phyloP scores from a whole-genome alignment of 305 asterid genomes.

The Andrographis paniculata region DNA sequence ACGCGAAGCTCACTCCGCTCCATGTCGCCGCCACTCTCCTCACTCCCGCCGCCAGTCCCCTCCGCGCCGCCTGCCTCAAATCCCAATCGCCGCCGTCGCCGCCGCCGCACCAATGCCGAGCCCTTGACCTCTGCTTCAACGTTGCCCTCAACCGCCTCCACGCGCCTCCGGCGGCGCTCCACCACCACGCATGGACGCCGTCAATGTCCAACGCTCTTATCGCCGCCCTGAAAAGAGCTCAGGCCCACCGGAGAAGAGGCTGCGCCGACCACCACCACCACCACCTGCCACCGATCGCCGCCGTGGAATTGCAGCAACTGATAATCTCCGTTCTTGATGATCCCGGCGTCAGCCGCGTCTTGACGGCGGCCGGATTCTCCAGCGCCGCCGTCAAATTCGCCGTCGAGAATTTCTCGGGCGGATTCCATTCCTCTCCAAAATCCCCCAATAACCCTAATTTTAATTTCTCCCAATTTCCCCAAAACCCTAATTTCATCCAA shows the following conservation, averaged over 20 bases:
- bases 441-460: constrained; percentile 29
- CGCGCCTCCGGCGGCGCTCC: constrained; percentile 43
- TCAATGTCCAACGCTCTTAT: constrained; percentile 67
- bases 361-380: constrained; percentile 85
- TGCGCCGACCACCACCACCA: constrained; percentile 55
- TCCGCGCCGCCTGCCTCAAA: constrained; percentile 60
- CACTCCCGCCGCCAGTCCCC: constrained; percentile 40
- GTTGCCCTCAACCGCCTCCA: constrained; percentile 77
- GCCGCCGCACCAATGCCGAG: constrained; percentile 57
- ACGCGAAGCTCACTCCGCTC: constrained; percentile 81
- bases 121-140: constrained; percentile 77
- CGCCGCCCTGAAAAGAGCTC: constrained; percentile 79
- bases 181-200: constrained; percentile 34
- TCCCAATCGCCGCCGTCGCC: constrained; percentile 32
- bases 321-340: constrained; percentile 67
- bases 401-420: no score
- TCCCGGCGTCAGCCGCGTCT: constrained; percentile 78
- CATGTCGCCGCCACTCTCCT: constrained; percentile 76
- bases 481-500: no score
- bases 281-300: constrained; percentile 40
- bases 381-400: constrained; percentile 41
- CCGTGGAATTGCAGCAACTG: constrained; percentile 71
- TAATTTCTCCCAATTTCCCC: neutral
- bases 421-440: constrained; percentile 55
- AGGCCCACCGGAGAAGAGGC: constrained; percentile 73